A percentile compares a stretch with the other conserved stretches of the same genome.
Evolutionary conservation across 2,329 filamentous ascomycete genomes (phyloP).

Genomic region (Exophiala phaeomuriformis): DNA sequence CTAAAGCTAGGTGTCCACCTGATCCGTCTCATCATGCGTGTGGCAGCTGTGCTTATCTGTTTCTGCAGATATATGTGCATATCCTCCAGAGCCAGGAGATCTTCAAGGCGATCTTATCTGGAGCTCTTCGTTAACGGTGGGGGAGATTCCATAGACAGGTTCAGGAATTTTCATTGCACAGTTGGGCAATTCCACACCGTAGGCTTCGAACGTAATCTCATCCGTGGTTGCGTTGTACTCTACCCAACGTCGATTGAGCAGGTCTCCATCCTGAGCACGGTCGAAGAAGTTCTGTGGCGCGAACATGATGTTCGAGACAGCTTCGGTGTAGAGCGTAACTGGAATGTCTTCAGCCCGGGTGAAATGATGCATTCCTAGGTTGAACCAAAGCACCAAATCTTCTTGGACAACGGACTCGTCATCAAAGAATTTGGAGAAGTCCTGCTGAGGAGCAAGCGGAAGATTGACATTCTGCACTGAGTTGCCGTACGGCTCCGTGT

Average conservation of each 20-base stretch:
- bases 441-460: constrained; percentile 9
- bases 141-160: constrained; percentile 11
- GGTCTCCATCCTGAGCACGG: constrained; percentile 32
- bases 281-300: constrained; percentile 20
- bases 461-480: constrained; percentile 11
- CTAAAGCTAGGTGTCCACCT: too few relatives aligned
- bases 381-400: constrained; percentile 44
- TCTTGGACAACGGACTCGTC: constrained; percentile 13
- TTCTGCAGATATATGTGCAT: too few relatives aligned
- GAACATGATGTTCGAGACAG: constrained; percentile 12
- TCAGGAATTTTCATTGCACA: constrained; percentile 25
- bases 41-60: too few relatives aligned
- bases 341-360: constrained; percentile 37
- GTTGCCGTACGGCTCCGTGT: constrained; percentile 14
- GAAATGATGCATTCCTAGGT: constrained; percentile 48
- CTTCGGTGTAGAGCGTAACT: constrained; percentile 27
- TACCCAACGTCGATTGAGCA: constrained; percentile 34
- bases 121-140: constrained; percentile 3
- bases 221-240: constrained; percentile 25
- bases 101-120: background rate
- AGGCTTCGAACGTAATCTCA: constrained; percentile 29
- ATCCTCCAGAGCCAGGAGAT: too few relatives aligned
- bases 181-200: constrained; percentile 31
- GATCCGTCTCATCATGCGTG: too few relatives aligned
- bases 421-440: constrained; percentile 20